Base-by-base conservation (phyloP, 768 basidiomycete genomes). In the Chlorophyllum brunneum region DNA sequence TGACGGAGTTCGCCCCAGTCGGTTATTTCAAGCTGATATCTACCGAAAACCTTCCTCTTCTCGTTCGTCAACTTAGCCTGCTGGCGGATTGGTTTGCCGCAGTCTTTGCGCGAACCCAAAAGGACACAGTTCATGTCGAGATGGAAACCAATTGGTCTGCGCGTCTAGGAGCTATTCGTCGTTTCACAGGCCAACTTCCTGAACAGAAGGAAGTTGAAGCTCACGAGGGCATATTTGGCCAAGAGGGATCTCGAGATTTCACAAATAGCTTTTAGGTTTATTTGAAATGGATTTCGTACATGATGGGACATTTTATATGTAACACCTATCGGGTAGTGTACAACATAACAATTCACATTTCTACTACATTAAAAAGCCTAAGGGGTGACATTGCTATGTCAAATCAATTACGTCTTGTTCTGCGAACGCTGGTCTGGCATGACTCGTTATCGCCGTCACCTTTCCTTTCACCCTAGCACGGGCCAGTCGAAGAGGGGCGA, bases 21-120 rank as follows among this genome's bases (percentile, higher is more conserved):
- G 95, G 95, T 9, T 82, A 86, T 60, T 95, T 93, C 77, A 98
- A 98, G 74, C 78, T 98, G 51, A 89, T 98, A 46, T 95, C 92
- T 0, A 88, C 92, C 6, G 82, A 86, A 55, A 87, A 85, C 55
- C 75, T 99, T 5, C 91, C 97, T 4, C 70, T 87, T n/a, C 76
- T 95, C 44, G 83, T 97, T 27, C 80, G 95, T 40, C 93, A 97
- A 62, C 79, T 98, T 41, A 86, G 90, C 57, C 72, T 95, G 23
- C 72, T 94, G 48, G 83, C 90, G 2, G 92, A 95, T 70, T 89
- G 94, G 82, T 93, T 95, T 63, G 86, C 92, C 2, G 83, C 85
- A 16, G 82, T 95, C 37, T 97, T 88, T 62, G 75, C 82, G 48
- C 73, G 80, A 54, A 94, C 92, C 6, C 78, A 85, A 55, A 69